Conservation (phyloP, 2,329 filamentous ascomycete genomes). For the Chaetomium olivaceum region DNA sequence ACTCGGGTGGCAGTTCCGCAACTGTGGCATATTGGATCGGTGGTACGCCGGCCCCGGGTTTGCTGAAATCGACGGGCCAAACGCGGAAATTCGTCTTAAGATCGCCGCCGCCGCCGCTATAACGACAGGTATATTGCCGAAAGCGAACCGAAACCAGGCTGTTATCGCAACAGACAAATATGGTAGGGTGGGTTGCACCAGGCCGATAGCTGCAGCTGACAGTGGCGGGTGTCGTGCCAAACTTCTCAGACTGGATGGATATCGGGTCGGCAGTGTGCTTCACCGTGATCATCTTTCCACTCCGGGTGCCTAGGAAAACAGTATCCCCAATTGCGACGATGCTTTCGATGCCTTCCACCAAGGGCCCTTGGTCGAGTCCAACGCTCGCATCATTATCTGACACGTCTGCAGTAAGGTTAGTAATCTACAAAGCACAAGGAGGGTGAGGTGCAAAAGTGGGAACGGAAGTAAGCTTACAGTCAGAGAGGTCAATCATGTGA, state of each 20-base stretch:
- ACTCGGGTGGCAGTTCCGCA: conserved; percentile 44
- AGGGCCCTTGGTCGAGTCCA: conserved; percentile 36
- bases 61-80: conserved; percentile 52
- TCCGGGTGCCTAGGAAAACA: conserved; percentile 51
- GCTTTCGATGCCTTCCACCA: conserved; percentile 40
- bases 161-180: conserved; percentile 53
- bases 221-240: conserved; percentile 33
- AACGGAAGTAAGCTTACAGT: conserved; percentile 28
- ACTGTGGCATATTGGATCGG: conserved; percentile 51
- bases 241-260: conserved; percentile 32
- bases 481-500: conserved; percentile 28
- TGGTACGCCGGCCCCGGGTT: conserved; percentile 42
- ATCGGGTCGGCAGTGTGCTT: background rate
- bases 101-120: background rate
- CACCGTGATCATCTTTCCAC: conserved; percentile 52
- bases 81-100: conserved; percentile 48
- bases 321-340: conserved; percentile 28
- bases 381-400: background rate
- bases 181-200: conserved; percentile 32
- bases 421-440: background rate
- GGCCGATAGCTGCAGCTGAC: conserved; percentile 27
- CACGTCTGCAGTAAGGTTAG: conserved; percentile 11
- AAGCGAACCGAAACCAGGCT: conserved; percentile 45
- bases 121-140: conserved; percentile 34
- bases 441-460: background rate